Evolutionary conservation across 192 early-diverging fungal species (phyloP).

Genomic region (Bifiguratus adelaidae): DNA sequence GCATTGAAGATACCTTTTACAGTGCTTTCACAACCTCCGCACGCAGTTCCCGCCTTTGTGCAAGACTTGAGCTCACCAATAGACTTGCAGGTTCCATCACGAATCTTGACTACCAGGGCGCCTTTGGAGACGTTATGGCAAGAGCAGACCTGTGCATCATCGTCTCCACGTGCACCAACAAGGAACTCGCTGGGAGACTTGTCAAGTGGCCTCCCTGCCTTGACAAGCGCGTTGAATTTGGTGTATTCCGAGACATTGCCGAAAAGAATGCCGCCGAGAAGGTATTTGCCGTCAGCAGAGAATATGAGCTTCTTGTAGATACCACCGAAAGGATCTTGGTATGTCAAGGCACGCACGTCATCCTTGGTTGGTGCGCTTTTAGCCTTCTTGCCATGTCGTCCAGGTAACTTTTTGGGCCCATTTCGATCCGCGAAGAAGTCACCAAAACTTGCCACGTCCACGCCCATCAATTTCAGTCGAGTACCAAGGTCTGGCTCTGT

Average conservation of each 20-base stretch:
- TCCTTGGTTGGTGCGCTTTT: too few species aligned
- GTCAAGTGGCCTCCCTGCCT: slow-evolving; percentile 32
- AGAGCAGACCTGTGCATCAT: slow-evolving; percentile 61
- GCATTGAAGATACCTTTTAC: slow-evolving; percentile 46
- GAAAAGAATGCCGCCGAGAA: slow-evolving; percentile 57
- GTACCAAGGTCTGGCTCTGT: slow-evolving; percentile 52
- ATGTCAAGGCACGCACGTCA: slow-evolving; percentile 23
- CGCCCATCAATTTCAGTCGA: slow-evolving; percentile 56
- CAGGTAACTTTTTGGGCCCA: too few species aligned
- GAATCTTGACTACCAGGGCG: slow-evolving; percentile 33
- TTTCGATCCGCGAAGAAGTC: slow-evolving; percentile 59
- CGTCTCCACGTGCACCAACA: slow-evolving; percentile 31
- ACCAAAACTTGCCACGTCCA: slow-evolving; percentile 62
- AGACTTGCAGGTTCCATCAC: slow-evolving; percentile 22
- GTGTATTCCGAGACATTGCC: slow-evolving; percentile 56
- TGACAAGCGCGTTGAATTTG: slow-evolving; percentile 44
- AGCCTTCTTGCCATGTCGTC: too few species aligned
- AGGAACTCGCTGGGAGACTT: slow-evolving; percentile 43
- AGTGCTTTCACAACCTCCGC: slow-evolving; percentile 19
- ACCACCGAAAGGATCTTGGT: slow-evolving; percentile 39
- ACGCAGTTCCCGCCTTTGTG: slow-evolving; percentile 26
- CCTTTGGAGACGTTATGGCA: slow-evolving; percentile 62
- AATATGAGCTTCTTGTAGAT: slow-evolving; percentile 54
- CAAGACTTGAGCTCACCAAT: slow-evolving; percentile 47
- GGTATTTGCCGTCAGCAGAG: slow-evolving; percentile 49